phyloP scores from a whole-genome alignment of 2,329 filamentous ascomycete species.

The Cordyceps militaris region DNA sequence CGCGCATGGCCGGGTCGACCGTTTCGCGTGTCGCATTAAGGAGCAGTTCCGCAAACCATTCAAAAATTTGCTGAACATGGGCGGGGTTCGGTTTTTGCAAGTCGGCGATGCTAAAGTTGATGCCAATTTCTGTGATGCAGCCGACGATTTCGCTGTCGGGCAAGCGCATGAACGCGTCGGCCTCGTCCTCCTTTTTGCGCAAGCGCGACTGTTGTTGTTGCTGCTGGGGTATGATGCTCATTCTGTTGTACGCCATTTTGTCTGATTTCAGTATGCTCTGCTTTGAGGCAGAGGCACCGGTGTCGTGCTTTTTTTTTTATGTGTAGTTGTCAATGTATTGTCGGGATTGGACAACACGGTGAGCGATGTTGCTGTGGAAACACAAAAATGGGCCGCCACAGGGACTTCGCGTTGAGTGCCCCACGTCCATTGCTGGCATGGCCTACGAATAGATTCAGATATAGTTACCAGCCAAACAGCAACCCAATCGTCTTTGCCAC shows the following conservation, averaged over 20 bases:
- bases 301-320: background rate
- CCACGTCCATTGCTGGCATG: no score
- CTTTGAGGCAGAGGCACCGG: background rate
- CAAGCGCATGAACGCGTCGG: conserved; percentile 53
- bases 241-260: conserved; percentile 53
- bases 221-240: conserved; percentile 51
- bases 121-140: conserved; percentile 95
- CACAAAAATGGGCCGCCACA: background rate
- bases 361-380: conserved; percentile 11
- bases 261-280: background rate
- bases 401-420: background rate
- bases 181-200: conserved; percentile 53
- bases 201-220: conserved; percentile 44
- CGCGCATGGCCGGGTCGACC: conserved; percentile 90
- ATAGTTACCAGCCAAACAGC: no score
- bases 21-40: conserved; percentile 91
- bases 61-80: conserved; percentile 94
- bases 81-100: conserved; percentile 89
- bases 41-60: conserved; percentile 92
- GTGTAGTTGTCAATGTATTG: background rate
- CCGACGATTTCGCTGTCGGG: conserved; percentile 78
- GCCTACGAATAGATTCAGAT: background rate
- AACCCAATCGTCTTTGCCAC: no score
- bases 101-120: conserved; percentile 78
- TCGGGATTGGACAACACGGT: background rate